These are phyloP conservation scores for Guyanaporus albipodus DNA, from an alignment of 768 basidiomycete species.

Conservation along the genomic window DNA sequence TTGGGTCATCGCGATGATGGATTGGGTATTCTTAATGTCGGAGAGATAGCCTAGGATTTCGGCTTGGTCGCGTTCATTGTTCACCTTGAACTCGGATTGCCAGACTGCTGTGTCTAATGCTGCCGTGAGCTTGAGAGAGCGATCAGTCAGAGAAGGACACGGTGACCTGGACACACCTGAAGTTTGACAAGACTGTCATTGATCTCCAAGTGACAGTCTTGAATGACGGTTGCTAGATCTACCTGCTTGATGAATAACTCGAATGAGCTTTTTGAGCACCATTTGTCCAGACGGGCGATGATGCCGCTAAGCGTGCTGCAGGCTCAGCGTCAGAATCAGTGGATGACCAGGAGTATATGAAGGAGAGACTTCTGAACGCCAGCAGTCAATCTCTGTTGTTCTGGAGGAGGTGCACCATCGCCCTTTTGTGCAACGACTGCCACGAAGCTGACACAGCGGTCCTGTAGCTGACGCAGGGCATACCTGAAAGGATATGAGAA, in stretches of 20 bases:
- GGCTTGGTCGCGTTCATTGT: constrained; percentile 38
- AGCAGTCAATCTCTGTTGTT: constrained; percentile 31
- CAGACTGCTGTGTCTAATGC: constrained; percentile 45
- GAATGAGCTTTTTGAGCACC: constrained; percentile 38
- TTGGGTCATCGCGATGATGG: constrained; percentile 32
- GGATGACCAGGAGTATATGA: neutral
- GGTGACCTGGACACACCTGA: constrained; percentile 33
- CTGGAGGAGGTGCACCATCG: constrained; percentile 25
- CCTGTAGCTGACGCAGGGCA: constrained; percentile 42
- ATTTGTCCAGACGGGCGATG: constrained; percentile 39
- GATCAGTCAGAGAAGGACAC: constrained; percentile 6
- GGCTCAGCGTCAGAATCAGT: constrained; percentile 4
- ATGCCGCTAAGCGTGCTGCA: constrained; percentile 35
- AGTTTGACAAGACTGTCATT: constrained; percentile 45
- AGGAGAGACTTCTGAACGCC: constrained; percentile 30
- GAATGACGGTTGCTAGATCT: constrained; percentile 42
- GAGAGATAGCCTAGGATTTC: constrained; percentile 43
- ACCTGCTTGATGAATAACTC: constrained; percentile 45
- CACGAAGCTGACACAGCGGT: constrained; percentile 44
- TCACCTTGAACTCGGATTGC: constrained; percentile 42
- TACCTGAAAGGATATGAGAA: constrained; percentile 28
- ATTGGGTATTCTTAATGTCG: constrained; percentile 40
- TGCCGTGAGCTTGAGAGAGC: constrained; percentile 37
- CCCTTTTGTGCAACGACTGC: constrained; percentile 35
- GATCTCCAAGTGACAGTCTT: constrained; percentile 42